These are phyloP conservation scores for Aspergillus pseudonomiae DNA, from an alignment of 2,329 filamentous ascomycete species.

Conservation along the genomic window DNA sequence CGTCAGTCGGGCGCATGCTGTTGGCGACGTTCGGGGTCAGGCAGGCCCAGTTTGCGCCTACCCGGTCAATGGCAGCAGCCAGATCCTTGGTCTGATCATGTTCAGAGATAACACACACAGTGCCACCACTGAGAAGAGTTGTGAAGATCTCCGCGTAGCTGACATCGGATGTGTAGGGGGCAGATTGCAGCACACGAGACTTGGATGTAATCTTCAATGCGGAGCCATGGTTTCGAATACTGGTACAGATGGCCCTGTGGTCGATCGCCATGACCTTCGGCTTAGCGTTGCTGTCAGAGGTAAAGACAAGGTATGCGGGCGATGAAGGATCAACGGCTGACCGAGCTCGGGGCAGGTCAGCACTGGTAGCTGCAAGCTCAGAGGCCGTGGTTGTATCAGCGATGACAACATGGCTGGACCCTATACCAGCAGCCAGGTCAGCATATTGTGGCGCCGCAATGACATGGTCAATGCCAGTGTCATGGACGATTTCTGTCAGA, in stretches of 20 bases:
- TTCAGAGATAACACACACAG: conserved; percentile 51
- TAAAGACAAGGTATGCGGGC: conserved; percentile 59
- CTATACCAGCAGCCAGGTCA: background rate
- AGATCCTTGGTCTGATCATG: conserved; percentile 49
- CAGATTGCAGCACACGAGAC: conserved; percentile 32
- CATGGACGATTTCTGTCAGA: conserved; percentile 1
- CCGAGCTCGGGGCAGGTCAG: background rate
- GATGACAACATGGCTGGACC: background rate
- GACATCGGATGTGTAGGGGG: conserved; percentile 39
- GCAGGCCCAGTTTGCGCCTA: conserved; percentile 9
- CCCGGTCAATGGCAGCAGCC: conserved; percentile 41
- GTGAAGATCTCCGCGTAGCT: conserved; percentile 30
- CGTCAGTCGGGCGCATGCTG: background rate
- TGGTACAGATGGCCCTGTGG: conserved; percentile 57
- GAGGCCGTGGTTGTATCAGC: background rate
- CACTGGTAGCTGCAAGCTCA: background rate
- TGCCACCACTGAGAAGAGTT: conserved; percentile 19
- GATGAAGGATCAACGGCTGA: background rate
- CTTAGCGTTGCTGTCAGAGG: conserved; percentile 21
- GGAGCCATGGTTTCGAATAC: conserved; percentile 51
- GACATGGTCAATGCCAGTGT: background rate
- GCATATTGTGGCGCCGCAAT: conserved; percentile 4
- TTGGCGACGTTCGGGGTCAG: conserved; percentile 12
- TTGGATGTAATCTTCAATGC: conserved; percentile 44
- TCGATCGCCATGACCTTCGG: conserved; percentile 61